Base-by-base conservation (phyloP, 2,329 filamentous ascomycete species). In the Bipolaris oryzae region DNA sequence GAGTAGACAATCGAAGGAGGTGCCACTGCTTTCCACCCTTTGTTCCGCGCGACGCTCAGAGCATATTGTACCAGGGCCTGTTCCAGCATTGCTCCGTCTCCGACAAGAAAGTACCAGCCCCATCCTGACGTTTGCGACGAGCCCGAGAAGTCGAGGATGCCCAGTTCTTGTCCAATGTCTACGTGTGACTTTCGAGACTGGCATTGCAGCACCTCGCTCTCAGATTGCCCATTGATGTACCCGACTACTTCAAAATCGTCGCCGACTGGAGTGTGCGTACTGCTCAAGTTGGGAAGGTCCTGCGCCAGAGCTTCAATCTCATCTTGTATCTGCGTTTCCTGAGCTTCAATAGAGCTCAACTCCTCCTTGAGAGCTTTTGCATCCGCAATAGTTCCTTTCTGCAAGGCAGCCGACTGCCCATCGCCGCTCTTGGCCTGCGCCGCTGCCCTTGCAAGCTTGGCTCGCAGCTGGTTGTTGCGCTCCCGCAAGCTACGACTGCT, bases 51-150 rank as follows among this genome's bases (percentile, higher is more conserved):
- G 1, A 90, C 85, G 9, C 84, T 82, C 3, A 98, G 82, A 0
- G 95, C 89, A 75, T 96, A 97, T 74, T 94, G 89, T 11, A 98
- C 80, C 3, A 99, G 84, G 0, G 95, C 95, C 73, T 98, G 94
- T 78, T 99, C 95, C n/a, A 99, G 84, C 74, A 95, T 86, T 0
- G 93, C 93, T 7, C 88, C 95, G 71, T 96, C 93, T 72, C 94
- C 91, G n/a, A 91, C 82, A 10, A 99, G 86, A 77, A 92, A 98
- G 79, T 99, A 99, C 91, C 92, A 99, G 1, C 95, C 95, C 94
- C 94, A 99, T 35, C 95, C 95, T 3, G 89, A 91, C 1, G 91
- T 88, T n/a, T 85, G 87, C 1, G 89, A 89, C 5, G 92, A 92
- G 57, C 85, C 88, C 5, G 89, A 82, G 71, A 99, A 97, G 78